Base-by-base conservation (phyloP, 257 asterid species). In the Lycium ferocissimum region DNA sequence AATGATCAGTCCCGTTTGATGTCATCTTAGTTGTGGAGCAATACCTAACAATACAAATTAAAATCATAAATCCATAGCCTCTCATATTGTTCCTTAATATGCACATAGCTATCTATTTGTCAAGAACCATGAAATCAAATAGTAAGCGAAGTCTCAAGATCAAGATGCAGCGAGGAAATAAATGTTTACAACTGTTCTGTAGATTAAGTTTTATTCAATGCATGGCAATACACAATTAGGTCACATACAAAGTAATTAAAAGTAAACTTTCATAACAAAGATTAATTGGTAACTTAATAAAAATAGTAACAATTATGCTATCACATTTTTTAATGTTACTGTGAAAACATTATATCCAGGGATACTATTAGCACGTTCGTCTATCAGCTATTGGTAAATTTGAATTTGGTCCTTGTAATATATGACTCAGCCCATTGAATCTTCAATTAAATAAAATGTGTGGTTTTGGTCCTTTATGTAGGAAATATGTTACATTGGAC, bases 21-120 rank as follows among this genome's bases (percentile, higher is more conserved):
- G 71, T 81, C 49, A 82, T 67, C 37, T 65, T 53, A 80, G 65
- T n/a, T 53, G 76, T 84, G 84, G 87, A 84, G 79, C 14, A 61
- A 38, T 62, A 65, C 84, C 89, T 75, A 87, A 82, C 85, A 26
- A 81, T 84, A 43, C 61, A 79, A 54, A 78, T 6, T 22, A 40
- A 40, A 40, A 40, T 76, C 58, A 40, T 54, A 45, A 81, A 73
- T 75, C 81, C 82, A 81, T 84, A 43, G 15, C 72, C 43, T 10
- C 35, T 3, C 5, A 5, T 81, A 33, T 54, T 53, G 71, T 8
- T 73, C 63, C 17, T 58, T 58, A 58, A 5, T 58, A 18, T 58
- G 65, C 26, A 58, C 65, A 58, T 18, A 58, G 26, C 17, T 17
- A 58, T 26, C 33, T 26, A 26, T 26, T 26, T 26, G 33, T 26